Base-by-base conservation (phyloP, 768 basidiomycete species). In the Trametes gibbosa region DNA sequence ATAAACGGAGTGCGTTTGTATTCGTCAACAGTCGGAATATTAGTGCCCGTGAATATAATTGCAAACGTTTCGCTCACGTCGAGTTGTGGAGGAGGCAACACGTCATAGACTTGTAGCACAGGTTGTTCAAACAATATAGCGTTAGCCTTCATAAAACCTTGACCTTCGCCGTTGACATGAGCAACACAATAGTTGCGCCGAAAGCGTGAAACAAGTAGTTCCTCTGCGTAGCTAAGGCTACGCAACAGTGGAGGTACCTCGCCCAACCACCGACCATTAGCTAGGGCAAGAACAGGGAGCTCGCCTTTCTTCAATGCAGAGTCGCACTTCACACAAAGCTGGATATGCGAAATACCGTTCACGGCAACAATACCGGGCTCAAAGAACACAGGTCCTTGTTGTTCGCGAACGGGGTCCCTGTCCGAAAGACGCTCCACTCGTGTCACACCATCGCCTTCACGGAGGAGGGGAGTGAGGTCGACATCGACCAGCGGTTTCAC, bases 141-240 rank as follows among this genome's bases (percentile, higher is more conserved):
- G 65, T 77, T 76, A 0, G 72, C 74, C 0, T 52, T 62, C 73
- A 78, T 74, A 51, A 74, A 74, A 3, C 56, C 34, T 47, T 61
- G 49, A 25, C 43, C 43, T 9, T 41, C 14, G 14, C n/a, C 58
- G 46, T 19, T 55, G 53, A 19, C 34, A 45, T 42, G 34, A 12
- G 10, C 49, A n/a, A 68, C 59, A 58, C 67, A 66, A 14, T 41
- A 52, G 40, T 66, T 66, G 25, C 59, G 62, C 16, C 58, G 24
- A 24, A 37, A 45, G 12, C 62, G 39, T 1, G 62, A 54, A 10
- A 67, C 59, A 14, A 65, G 25, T 16, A 63, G 24, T 23, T 61
- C 45, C 43, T 67, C 66, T 13, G 52, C 53, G 34, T 50, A 67
- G 21, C 21, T 55, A 5, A 67, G 49, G 14, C 43, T 24, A n/a